Evolutionary conservation across 139 green algal genomes (phyloP), one percentile per base, ranked within the genome.

Genomic region (Picochlorum sp.): DNA sequence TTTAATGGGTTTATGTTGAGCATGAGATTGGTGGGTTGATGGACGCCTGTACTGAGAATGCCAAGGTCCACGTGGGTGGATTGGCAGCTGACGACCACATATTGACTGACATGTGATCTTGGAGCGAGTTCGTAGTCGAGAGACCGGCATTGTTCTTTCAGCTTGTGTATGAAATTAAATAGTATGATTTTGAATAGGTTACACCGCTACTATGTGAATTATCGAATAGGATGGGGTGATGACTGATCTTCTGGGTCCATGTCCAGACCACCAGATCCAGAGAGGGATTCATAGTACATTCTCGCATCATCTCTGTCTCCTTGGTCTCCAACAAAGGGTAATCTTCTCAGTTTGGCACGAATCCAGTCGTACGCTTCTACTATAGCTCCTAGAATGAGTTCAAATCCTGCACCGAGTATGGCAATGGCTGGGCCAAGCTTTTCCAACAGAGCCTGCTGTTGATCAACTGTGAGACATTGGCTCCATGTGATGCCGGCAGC

Each of bases 221-320:
- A 54, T 54, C n/a, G n/a, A 54, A 26, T 9, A 54, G n/a, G 47
- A 54, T 54, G 11, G 16, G 71, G 71, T 11, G 38, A 63, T 24
- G 57, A 49, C 21, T 78, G 65, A 24, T 78, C 71, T 37, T 78
- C 71, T 0, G 71, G 71, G 6, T 78, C 71, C 8, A 78, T 26
- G 6, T 69, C 71, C 11, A 72, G 65, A 4, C 54, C 58, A 56
- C 54, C 65, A 62, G 37, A 59, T 7, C 61, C 61, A 46, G 32
- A 18, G 15, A 66, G 15, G 20, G 37, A 14, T 16, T 59, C 61
- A 66, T 69, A 78, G 60, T 66, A 69, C 9, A 50, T 58, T 13
- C 56, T 59, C 18, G 45, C 41, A 57, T 44, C 61, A 50, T 13
- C 61, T 41, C 34, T 41, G 18, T 34, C 37, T 34, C 23, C 45